phyloP scores from a whole-genome alignment of 1,139 yeast species.

The Yamadazyma jaroonii region DNA sequence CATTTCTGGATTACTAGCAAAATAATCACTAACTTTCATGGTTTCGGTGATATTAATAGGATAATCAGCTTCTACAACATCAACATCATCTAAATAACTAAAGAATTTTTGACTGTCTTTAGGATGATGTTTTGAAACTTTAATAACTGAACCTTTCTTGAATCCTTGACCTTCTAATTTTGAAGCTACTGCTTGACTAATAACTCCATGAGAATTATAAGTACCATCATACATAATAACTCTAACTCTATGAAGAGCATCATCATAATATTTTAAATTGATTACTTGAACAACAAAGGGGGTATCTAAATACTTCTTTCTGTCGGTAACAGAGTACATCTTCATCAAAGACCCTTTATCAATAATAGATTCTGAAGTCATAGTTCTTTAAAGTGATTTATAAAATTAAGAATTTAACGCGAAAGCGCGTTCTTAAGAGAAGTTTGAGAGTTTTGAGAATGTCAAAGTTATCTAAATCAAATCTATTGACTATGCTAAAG shows the following conservation, averaged over 20 bases:
- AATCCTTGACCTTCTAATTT: conserved; percentile 49
- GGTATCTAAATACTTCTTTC: conserved; percentile 19
- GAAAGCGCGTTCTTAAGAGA: conserved; percentile 3
- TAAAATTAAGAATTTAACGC: conserved; percentile 5
- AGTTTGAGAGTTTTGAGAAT: neutral
- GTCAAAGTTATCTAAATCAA: neutral
- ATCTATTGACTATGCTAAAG: conserved; percentile 1
- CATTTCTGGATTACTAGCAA: conserved; percentile 54
- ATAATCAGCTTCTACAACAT: conserved; percentile 40
- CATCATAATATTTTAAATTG: conserved; percentile 42
- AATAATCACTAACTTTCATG: conserved; percentile 50
- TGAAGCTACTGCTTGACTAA: conserved; percentile 57
- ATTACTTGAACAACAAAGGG: conserved; percentile 47
- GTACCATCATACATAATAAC: conserved; percentile 65
- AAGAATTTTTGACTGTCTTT: conserved; percentile 53
- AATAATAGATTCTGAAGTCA: conserved; percentile 11
- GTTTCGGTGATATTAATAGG: conserved; percentile 39
- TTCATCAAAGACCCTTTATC: conserved; percentile 27
- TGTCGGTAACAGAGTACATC: conserved; percentile 22
- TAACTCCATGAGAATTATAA: conserved; percentile 60
- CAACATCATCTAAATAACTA: conserved; percentile 51
- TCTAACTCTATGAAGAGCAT: conserved; percentile 45
- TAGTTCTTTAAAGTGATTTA: conserved; percentile 1
- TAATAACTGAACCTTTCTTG: conserved; percentile 29
- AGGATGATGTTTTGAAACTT: conserved; percentile 43